Evolutionary conservation across 306 rosid genomes (phyloP).

Genomic region (Cyclanthera cordifolia): DNA sequence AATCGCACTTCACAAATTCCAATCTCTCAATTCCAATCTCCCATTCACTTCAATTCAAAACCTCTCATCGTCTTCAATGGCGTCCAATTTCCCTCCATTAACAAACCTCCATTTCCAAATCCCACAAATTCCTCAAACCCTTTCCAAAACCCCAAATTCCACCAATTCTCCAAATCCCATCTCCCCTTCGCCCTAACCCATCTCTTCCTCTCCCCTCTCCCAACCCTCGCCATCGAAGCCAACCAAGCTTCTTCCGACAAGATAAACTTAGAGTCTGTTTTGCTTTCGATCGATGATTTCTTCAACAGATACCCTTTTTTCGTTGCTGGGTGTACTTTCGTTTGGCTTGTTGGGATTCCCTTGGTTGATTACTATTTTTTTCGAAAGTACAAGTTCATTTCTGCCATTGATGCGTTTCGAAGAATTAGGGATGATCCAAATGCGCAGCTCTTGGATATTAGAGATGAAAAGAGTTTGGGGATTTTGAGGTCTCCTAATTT

Average conservation of each 20-base stretch:
- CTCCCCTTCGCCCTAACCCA: constrained; percentile 27
- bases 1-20: constrained; percentile 19
- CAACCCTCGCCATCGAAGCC: constrained; percentile 47
- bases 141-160: constrained; percentile 18
- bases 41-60: constrained; percentile 17
- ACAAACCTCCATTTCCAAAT: constrained; percentile 12
- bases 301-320: constrained; percentile 67
- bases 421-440: constrained; percentile 53
- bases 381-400: constrained; percentile 52
- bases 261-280: constrained; percentile 51
- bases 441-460: constrained; percentile 62
- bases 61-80: background rate
- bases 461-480: constrained; percentile 50
- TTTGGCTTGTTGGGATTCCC: constrained; percentile 73
- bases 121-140: constrained; percentile 6
- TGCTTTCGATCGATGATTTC: constrained; percentile 56
- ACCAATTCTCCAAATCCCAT: constrained; percentile 10
- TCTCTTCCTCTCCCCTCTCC: constrained; percentile 32
- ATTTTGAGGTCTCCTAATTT: constrained; percentile 57
- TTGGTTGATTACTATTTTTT: constrained; percentile 41
- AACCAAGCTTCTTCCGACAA: constrained; percentile 36
- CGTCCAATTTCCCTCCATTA: constrained; percentile 19
- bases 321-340: constrained; percentile 64
- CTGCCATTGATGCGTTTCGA: constrained; percentile 63
- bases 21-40: constrained; percentile 21